Conservation (phyloP, 2,329 filamentous ascomycete species). For the Trichoderma koningii region DNA sequence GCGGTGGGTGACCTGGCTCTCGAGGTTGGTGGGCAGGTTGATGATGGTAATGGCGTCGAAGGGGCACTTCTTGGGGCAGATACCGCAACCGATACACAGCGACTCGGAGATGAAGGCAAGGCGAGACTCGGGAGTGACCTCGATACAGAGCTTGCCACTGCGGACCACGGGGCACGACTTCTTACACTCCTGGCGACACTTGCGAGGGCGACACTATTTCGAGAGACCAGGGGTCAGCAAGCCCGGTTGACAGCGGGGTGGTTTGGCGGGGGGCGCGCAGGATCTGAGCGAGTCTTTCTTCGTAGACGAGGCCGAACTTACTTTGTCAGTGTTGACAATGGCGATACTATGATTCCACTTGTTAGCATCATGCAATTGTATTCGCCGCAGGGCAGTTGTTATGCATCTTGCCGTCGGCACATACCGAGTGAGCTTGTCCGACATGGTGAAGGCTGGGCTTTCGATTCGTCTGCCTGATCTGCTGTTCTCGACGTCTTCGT, state of each 20-base stretch:
- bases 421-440: constrained; percentile 93
- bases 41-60: constrained; percentile 99
- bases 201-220: constrained; percentile 50
- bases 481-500: not conserved
- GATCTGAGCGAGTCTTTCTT: not conserved
- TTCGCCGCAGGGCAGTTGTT: not conserved
- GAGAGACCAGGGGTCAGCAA: constrained; percentile 37
- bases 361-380: constrained; percentile 33
- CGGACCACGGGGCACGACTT: constrained; percentile 97
- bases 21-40: constrained; percentile 99
- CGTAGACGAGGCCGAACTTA: constrained; percentile 43
- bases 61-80: constrained; percentile 98
- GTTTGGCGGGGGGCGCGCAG: constrained; percentile 31
- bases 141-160: constrained; percentile 96
- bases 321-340: constrained; percentile 98
- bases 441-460: constrained; percentile 59
- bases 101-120: constrained; percentile 98
- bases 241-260: constrained; percentile 33
- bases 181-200: constrained; percentile 99
- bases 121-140: constrained; percentile 83
- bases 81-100: constrained; percentile 97
- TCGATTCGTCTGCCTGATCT: not conserved
- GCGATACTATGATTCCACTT: constrained; percentile 70
- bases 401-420: constrained; percentile 36
- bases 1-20: constrained; percentile 95